Conservation (phyloP, 2,329 filamentous ascomycete species). For the Aspergillus flavus region DNA sequence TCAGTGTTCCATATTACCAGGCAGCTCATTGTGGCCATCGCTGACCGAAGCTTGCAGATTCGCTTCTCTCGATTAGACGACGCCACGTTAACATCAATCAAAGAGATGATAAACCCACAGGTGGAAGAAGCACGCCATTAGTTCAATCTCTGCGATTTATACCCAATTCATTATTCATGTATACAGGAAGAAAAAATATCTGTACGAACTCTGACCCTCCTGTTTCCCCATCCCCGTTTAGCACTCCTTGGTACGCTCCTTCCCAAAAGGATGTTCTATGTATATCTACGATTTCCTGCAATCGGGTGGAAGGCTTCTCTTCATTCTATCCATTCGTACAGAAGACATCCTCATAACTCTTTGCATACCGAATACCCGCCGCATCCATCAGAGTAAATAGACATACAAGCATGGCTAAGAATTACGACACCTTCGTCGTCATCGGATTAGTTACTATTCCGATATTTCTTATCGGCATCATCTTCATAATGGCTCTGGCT, state of each 20-base stretch:
- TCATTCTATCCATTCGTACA: neutral
- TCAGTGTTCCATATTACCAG: neutral
- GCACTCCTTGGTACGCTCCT: neutral
- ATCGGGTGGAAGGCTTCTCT: neutral
- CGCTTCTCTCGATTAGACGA: slow-evolving; percentile 43
- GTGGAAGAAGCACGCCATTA: slow-evolving; percentile 28
- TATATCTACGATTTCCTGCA: neutral
- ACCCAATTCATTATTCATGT: slow-evolving; percentile 10
- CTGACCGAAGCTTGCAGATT: slow-evolving; percentile 34
- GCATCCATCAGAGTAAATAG: slow-evolving; percentile 25
- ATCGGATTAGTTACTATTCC: slow-evolving; percentile 52
- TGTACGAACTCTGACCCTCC: neutral
- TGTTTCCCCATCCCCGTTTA: neutral
- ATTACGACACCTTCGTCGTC: slow-evolving; percentile 41
- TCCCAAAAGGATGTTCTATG: neutral
- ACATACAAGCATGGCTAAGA: slow-evolving; percentile 30
- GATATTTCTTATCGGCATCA: slow-evolving; percentile 46
- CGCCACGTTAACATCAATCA: slow-evolving; percentile 34
- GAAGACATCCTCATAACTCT: slow-evolving; percentile 1
- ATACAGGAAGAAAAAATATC: neutral
- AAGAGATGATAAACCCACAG: slow-evolving; percentile 38
- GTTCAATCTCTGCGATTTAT: slow-evolving; percentile 6
- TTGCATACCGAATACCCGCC: slow-evolving; percentile 1
- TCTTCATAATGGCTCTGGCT: slow-evolving; percentile 41
- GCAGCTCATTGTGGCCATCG: neutral